Evolutionary conservation across 176 grass and related monocot species (phyloP).

Genomic region (Ensete glaucum): DNA sequence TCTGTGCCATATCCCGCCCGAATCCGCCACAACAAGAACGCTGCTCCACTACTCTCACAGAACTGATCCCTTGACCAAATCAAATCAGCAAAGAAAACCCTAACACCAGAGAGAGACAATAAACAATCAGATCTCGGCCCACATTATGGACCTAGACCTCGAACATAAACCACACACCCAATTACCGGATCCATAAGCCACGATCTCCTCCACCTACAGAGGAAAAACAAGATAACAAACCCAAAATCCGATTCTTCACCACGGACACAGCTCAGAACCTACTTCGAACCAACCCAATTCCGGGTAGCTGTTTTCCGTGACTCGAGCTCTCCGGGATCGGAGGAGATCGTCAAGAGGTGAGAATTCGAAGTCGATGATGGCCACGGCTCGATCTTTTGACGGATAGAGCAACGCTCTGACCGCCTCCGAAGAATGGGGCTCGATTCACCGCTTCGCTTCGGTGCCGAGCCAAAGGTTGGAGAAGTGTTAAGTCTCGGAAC

Average conservation of each 20-base stretch:
- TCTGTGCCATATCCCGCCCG: conserved; percentile 68
- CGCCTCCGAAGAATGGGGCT: background rate
- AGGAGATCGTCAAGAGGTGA: background rate
- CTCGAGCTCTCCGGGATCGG: background rate
- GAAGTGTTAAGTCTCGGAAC: background rate
- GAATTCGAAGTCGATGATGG: background rate
- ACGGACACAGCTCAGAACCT: background rate
- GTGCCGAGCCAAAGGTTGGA: background rate
- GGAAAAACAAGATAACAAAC: background rate
- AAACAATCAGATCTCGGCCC: background rate
- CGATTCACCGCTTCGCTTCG: background rate
- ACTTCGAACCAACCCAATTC: background rate
- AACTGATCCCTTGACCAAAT: background rate
- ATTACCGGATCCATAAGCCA: background rate
- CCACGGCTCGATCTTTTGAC: background rate
- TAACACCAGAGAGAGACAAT: background rate
- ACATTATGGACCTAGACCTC: background rate
- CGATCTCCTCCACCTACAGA: background rate
- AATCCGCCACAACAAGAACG: background rate
- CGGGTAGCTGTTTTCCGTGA: background rate
- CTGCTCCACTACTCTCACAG: background rate
- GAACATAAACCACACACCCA: background rate
- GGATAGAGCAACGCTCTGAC: background rate
- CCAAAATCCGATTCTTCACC: background rate
- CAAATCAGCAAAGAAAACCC: background rate